A percentile compares a stretch with the other conserved stretches of the same genome.
phyloP scores from a whole-genome alignment of 2,329 filamentous ascomycete species.

The Alternaria arborescens region DNA sequence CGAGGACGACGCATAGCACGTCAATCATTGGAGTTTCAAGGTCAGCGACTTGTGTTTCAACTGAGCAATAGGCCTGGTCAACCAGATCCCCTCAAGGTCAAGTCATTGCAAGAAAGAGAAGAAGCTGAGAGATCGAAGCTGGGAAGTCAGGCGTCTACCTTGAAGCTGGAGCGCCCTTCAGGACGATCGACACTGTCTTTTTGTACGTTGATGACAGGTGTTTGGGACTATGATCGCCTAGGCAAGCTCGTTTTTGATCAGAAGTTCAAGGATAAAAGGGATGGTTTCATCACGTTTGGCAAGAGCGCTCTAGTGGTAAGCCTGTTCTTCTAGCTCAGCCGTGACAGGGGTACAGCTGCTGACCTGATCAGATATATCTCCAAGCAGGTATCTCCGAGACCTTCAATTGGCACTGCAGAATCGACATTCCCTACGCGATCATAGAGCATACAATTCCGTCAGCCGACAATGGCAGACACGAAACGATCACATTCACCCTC shows the following conservation, averaged over 20 bases:
- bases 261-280: conserved; percentile 53
- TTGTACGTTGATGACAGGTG: conserved; percentile 46
- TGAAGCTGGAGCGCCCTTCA: conserved; percentile 7
- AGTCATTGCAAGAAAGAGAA: conserved; percentile 35
- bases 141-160: conserved; percentile 8
- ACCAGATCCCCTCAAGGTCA: conserved; percentile 36
- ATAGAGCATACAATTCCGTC: conserved; percentile 50
- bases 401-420: conserved; percentile 38
- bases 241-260: conserved; percentile 51
- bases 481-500: conserved; percentile 50
- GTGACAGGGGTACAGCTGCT: background rate
- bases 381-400: conserved; percentile 4
- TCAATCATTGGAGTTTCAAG: conserved; percentile 17
- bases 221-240: conserved; percentile 52
- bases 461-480: conserved; percentile 27
- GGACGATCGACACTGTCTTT: conserved; percentile 37
- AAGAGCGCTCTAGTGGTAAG: conserved; percentile 41
- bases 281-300: conserved; percentile 51
- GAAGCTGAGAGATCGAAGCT: conserved; percentile 24
- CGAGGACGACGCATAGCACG: conserved; percentile 17
- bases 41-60: conserved; percentile 21
- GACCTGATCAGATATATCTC: conserved; percentile 19
- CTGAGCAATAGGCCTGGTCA: conserved; percentile 31
- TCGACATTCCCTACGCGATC: conserved; percentile 56
- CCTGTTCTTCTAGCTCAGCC: background rate